Base-by-base conservation (phyloP, 2,329 filamentous ascomycete species). In the Penicillium brevicompactum region DNA sequence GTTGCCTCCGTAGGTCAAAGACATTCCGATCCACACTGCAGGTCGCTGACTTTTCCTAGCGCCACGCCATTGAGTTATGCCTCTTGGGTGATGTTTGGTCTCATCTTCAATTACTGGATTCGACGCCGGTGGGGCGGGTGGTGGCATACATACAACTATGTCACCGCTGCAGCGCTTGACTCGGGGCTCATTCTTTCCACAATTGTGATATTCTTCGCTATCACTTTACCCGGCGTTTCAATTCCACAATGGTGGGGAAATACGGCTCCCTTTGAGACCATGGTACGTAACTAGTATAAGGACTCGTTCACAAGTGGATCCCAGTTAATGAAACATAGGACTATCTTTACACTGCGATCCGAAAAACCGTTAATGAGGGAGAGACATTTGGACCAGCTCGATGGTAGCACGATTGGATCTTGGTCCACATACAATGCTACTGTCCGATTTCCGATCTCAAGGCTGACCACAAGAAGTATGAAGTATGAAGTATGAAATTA, bases 41-140 rank as follows among this genome's bases (percentile, higher is more conserved):
- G 80, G 80, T 46, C 32, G n/a, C 55, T 61, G n/a, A 60, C 40
- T 13, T 24, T 45, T 18, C 13, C 13, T 41, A 64, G 64, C 0
- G 87, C 87, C 0, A 87, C 84, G 0, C 82, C 85, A 0, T 82
- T 87, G 63, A 88, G 82, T 53, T 90, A 87, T 67, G 80, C 86
- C 34, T 84, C 84, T 64, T 89, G 87, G 87, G 86, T 83, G 2
- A 67, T 83, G 31, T 82, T 87, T 14, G 72, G 72, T 7, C 59
- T 74, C 14, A 61, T 75, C 5, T 76, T 76, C 64, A 76, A 76
- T 37, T 68, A 68, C 49, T 71, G 63, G 57, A 70, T 76, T 53
- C 68, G 65, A 47, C 57, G 64, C 9, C 62, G 60, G 14, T 71
- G 63, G 60, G 51, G 56, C n/a, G 71, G 67, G 5, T 76, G 73